Percentiles rank a stretch among this genome's conserved stretches.
Evolutionary conservation across 1,284 basidiomycete species (phyloP).

Genomic region (Vanrija humicola): DNA sequence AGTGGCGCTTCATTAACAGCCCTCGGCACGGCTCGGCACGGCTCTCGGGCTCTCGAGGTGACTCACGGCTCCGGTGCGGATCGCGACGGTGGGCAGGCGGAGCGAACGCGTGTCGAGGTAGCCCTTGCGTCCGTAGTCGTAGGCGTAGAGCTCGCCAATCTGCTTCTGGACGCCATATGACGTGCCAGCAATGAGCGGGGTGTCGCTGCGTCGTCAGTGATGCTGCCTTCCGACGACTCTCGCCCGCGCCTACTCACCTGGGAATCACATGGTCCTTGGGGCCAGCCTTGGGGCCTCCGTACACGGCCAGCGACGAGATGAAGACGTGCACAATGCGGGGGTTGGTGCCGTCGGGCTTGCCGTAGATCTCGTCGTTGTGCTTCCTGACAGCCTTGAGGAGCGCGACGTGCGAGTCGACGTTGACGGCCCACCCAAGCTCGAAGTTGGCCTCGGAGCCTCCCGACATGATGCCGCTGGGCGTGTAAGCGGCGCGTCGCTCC

Average conservation of each 20-base stretch:
- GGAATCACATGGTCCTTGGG: constrained; percentile 44
- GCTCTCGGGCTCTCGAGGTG: too few relatives aligned
- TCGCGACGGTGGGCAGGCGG: constrained; percentile 61
- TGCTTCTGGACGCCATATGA: constrained; percentile 61
- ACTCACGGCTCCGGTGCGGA: constrained; percentile 54
- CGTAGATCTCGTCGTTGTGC: constrained; percentile 36
- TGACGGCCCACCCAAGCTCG: constrained; percentile 58
- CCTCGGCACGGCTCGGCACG: constrained; percentile 13
- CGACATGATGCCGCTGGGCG: constrained; percentile 61
- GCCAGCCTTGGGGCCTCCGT: constrained; percentile 58
- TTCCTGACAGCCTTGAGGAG: constrained; percentile 55
- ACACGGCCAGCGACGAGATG: constrained; percentile 61
- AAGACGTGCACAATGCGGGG: constrained; percentile 57
- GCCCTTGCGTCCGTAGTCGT: constrained; percentile 61
- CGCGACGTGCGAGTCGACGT: constrained; percentile 59
- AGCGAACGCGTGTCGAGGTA: constrained; percentile 62
- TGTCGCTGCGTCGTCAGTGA: constrained; percentile 52
- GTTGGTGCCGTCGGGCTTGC: constrained; percentile 18
- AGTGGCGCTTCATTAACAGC: constrained; percentile 2
- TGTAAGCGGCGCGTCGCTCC: neutral
- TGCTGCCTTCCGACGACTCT: neutral
- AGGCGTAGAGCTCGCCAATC: constrained; percentile 59
- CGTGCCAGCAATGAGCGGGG: constrained; percentile 58
- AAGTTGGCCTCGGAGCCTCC: constrained; percentile 63
- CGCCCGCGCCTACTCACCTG: constrained; percentile 19